phyloP scores from a whole-genome alignment of 768 basidiomycete genomes.

The Kwoniella pini region DNA sequence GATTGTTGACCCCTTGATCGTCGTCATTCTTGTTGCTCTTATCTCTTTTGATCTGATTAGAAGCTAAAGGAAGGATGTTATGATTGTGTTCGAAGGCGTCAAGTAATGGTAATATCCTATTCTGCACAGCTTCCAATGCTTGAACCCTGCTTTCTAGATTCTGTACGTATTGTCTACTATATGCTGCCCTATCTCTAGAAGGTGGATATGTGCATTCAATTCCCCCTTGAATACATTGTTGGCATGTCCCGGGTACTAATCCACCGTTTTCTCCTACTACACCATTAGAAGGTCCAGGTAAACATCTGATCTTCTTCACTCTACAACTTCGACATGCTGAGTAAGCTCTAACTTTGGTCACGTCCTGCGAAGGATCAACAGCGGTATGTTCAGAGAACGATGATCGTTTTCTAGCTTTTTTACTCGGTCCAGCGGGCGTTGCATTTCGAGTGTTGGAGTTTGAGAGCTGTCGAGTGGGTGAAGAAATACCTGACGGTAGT shows the following conservation, averaged over 20 bases:
- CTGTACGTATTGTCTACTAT: constrained; percentile 47
- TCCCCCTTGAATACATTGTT: constrained; percentile 37
- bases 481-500: neutral
- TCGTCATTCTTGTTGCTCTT: constrained; percentile 4
- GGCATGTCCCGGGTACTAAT: constrained; percentile 30
- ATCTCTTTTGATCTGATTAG: neutral
- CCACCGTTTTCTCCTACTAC: neutral
- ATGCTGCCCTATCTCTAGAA: constrained; percentile 47
- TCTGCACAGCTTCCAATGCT: constrained; percentile 38
- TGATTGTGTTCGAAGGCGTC: constrained; percentile 32
- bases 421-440: neutral
- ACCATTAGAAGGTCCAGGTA: constrained; percentile 25
- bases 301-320: constrained; percentile 47
- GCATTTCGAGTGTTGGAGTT: neutral
- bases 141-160: constrained; percentile 48
- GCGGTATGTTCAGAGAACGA: constrained; percentile 19
- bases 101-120: constrained; percentile 36
- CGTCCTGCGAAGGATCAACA: constrained; percentile 10
- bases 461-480: neutral
- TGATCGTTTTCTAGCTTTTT: constrained; percentile 12
- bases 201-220: constrained; percentile 45
- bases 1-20: neutral
- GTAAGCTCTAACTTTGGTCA: constrained; percentile 41
- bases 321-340: constrained; percentile 44
- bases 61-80: neutral